phyloP scores from a whole-genome alignment of 768 basidiomycete species.

The Tylopilus intermedius region DNA sequence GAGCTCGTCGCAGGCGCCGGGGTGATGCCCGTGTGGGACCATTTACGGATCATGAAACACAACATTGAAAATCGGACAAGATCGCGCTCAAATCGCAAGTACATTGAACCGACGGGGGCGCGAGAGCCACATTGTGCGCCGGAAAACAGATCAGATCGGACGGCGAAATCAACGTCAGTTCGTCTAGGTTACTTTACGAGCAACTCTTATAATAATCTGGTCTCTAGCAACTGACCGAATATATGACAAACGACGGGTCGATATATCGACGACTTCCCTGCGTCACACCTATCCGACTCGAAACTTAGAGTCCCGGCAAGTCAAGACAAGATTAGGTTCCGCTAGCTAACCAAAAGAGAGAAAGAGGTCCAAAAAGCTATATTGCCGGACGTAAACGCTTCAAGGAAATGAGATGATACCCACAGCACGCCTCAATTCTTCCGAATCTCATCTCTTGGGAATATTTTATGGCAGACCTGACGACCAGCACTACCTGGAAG shows the following conservation, averaged over 20 bases:
- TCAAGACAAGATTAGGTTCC: constrained; percentile 9
- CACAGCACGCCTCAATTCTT: background rate
- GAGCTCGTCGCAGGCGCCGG: background rate
- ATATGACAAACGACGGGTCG: background rate
- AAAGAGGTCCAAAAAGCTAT: constrained; percentile 10
- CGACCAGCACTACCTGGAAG: constrained; percentile 9
- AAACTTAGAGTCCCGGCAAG: constrained; percentile 7
- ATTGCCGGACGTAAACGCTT: constrained; percentile 21
- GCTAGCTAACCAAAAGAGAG: constrained; percentile 1
- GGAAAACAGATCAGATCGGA: constrained; percentile 3
- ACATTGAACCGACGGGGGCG: background rate
- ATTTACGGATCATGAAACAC: constrained; percentile 9
- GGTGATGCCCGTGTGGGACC: background rate
- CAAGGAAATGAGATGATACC: constrained; percentile 1
- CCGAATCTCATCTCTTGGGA: background rate
- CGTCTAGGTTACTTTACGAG: background rate
- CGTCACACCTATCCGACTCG: background rate
- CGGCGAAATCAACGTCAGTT: constrained; percentile 4
- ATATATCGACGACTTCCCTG: background rate
- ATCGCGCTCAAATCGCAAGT: background rate
- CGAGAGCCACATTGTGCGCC: background rate
- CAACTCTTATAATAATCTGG: background rate
- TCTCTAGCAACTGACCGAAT: background rate
- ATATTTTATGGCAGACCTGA: constrained; percentile 11
- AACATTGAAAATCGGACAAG: background rate